A percentile compares a stretch with the other conserved stretches of the same genome.
Conservation (phyloP, 2,329 filamentous ascomycete species). For the Botrytis aclada region DNA sequence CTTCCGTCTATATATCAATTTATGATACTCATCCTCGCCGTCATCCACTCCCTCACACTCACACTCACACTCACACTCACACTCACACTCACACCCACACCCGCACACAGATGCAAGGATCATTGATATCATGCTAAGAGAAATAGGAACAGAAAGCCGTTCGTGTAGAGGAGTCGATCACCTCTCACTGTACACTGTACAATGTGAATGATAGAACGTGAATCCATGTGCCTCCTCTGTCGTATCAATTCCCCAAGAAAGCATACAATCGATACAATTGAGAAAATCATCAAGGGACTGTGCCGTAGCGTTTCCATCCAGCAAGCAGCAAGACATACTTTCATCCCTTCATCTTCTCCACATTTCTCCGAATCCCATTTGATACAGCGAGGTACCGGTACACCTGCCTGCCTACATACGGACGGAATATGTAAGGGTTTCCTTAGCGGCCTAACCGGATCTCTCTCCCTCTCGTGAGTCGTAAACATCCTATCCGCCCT, state of each 20-base stretch:
- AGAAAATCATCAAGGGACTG: neutral
- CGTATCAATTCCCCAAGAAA: too few relatives aligned
- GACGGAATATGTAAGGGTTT: neutral
- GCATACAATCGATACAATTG: too few relatives aligned
- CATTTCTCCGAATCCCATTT: neutral
- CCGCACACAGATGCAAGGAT: neutral
- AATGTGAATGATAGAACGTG: neutral
- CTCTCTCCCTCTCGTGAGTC: neutral
- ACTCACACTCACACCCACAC: too few relatives aligned
- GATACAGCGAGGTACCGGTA: neutral
- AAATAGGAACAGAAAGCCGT: neutral
- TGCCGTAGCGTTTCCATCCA: neutral
- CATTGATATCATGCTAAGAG: neutral
- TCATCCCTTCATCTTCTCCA: neutral
- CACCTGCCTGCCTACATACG: neutral
- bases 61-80: neutral
- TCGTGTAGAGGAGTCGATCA: neutral
- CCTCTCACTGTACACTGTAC: neutral
- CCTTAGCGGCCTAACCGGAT: neutral
- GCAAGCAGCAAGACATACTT: too few relatives aligned
- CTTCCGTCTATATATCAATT: neutral
- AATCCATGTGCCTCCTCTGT: neutral
- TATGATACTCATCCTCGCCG: too few relatives aligned
- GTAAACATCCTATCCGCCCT: constrained; percentile 1
- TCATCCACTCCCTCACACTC: neutral